Base-by-base conservation (phyloP, 306 rosid genomes). In the Vigna reflexopilosa region DNA sequence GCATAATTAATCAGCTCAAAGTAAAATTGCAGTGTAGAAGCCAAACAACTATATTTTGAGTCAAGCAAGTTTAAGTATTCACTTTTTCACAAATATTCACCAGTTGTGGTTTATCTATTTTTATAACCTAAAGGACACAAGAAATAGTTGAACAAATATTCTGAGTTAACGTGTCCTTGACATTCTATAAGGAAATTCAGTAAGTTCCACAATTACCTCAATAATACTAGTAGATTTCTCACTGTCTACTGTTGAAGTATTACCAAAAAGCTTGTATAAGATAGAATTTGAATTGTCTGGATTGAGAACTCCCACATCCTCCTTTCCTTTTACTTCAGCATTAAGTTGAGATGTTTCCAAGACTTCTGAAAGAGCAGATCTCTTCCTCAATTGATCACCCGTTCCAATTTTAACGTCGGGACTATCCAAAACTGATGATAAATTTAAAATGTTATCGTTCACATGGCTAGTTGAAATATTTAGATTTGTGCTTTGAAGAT, bases 211-310 rank as follows among this genome's bases (percentile, higher is more conserved):
- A 69, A 71, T 51, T 86, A 93, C 99, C 97, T 90, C 94, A 85
- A 70, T 78, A 70, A 73, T 67, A 82, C 75, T 86, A 70, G 88
- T 69, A 56, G 90, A 65, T 77, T 76, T 84, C 71, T 81, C 89
- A 67, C 67, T 83, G 70, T 84, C 86, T 50, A 77, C 67, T 42
- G 90, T 62, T 79, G 85, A 83, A 72, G 89, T 81, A 85, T 81
- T 67, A 72, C 90, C 87, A 58, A 96, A 93, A 81, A 96, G 82
- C 84, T 91, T 93, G 36, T 83, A 91, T 52, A 96, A 84, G 68
- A 91, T 79, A 81, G 99, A 91, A 76, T 88, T 81, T 67, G 94
- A 84, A 77, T 61, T 80, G 30, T 70, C 90, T 62, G 77, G 83
- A 87, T 73, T 80, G 59, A 86, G 69, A 69, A 74, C 91, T 24